Conservation (phyloP, 2,329 filamentous ascomycete species). For the Mollisiaceae sp. region DNA sequence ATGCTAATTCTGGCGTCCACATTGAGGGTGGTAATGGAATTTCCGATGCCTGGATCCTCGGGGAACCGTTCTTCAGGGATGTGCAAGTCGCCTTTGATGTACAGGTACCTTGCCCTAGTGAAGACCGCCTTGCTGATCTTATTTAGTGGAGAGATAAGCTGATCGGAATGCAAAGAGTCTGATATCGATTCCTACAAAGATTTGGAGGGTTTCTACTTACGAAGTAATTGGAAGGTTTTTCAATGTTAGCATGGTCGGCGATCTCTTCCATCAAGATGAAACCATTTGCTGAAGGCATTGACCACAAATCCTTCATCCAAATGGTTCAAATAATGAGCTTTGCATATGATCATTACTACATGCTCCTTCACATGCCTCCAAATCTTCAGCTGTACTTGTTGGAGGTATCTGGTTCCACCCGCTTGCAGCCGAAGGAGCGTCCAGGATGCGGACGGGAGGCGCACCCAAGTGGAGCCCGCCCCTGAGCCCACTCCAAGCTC, state of each 20-base stretch:
- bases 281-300: no score
- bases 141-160: slow-evolving; percentile 21
- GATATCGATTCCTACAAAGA: neutral
- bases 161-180: slow-evolving; percentile 16
- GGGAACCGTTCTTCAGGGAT: slow-evolving; percentile 37
- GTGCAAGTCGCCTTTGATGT: slow-evolving; percentile 36
- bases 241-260: no score
- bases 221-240: no score
- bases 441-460: neutral
- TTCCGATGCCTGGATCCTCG: slow-evolving; percentile 33
- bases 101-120: slow-evolving; percentile 11
- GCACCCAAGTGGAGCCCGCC: neutral
- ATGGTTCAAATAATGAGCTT: no score
- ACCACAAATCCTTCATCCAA: no score
- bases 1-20: neutral
- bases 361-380: no score
- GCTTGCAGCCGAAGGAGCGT: no score
- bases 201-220: no score
- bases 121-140: neutral
- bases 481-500: neutral
- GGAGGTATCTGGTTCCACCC: no score
- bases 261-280: no score
- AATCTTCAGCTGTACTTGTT: no score
- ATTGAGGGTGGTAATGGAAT: slow-evolving; percentile 24
- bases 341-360: no score